Evolutionary conservation across 257 asterid species (phyloP), one percentile per base, ranked within the genome.

Genomic region (Ligustrum vulgare): DNA sequence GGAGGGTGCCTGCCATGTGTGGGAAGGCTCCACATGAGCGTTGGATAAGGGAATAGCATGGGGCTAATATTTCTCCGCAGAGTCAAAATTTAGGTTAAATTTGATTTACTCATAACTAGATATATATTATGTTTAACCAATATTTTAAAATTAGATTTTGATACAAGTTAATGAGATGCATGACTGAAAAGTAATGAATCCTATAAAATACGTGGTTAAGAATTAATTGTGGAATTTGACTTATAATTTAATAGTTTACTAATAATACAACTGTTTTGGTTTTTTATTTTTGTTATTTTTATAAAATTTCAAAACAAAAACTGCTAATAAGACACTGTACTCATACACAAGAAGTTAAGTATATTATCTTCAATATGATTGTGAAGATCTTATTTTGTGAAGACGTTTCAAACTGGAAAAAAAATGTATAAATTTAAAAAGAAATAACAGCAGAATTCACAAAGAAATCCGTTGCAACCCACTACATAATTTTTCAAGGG

Each of bases 1-100:
- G 56, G 72, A 33, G 66, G 72, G 68, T 65, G 82, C 83, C 56
- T 70, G 74, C 85, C 86, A 84, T 79, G 86, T 82, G 85, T 31
- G 22, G 73, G 73, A 37, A 39, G 75, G 74, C 45, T 43, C 72
- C 82, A 74, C 72, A 39, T 64, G 71, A 70, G 72, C 28, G 80
- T 66, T 39, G 80, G 80, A 51, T 64, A 77, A 34, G 63, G 66
- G 66, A n/a, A 62, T 60, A 58, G 65, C 35, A 77, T 71, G 67
- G 73, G 62, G 56, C 80, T 64, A 36, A 39, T 2, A 12, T 33
- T 67, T 75, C 69, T 49, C 33, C 68, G 58, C 13, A 34, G 7
- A 39, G 60, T 35, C 68, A 41, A 33, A 39, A 4, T 56, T 72
- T 60, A 58, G 35, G 77, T 5, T 73, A 65, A 41, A 39, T 25